Evolutionary conservation across 345 rosid genomes (phyloP).

Genomic region (Eutrema yunnanense): DNA sequence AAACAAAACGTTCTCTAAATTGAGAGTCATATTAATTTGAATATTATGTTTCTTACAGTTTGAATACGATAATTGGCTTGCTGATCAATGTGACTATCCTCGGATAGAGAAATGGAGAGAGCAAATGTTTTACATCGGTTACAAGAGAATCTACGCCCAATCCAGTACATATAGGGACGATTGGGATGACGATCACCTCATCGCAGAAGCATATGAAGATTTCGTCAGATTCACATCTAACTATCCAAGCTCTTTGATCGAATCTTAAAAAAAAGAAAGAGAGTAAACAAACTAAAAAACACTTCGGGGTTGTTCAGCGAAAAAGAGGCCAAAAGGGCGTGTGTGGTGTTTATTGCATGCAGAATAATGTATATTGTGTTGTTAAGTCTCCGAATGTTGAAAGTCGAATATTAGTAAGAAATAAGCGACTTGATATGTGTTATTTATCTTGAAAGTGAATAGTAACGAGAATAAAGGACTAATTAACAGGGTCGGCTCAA

Average conservation of each 20-base stretch:
- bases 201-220: slow-evolving; percentile 39
- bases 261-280: background rate
- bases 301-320: background rate
- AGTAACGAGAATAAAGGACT: too few species aligned
- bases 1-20: background rate
- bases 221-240: slow-evolving; percentile 18
- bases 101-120: slow-evolving; percentile 44
- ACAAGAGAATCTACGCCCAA: background rate
- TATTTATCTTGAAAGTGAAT: too few species aligned
- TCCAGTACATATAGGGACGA: slow-evolving; percentile 43
- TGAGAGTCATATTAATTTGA: background rate
- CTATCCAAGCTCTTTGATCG: background rate
- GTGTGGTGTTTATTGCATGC: background rate
- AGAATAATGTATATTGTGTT: background rate
- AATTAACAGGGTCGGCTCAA: too few species aligned
- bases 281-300: background rate
- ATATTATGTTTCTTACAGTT: slow-evolving; percentile 19
- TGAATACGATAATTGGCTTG: slow-evolving; percentile 42
- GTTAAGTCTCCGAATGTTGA: background rate
- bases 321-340: background rate
- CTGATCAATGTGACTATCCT: slow-evolving; percentile 1
- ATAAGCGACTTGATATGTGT: too few species aligned
- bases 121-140: slow-evolving; percentile 19
- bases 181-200: slow-evolving; percentile 46
- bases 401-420: too few species aligned